A percentile compares a stretch with the other conserved stretches of the same genome.
Evolutionary conservation across 2,329 filamentous ascomycete species (phyloP).

Genomic region (Biscogniauxia mediterranea): DNA sequence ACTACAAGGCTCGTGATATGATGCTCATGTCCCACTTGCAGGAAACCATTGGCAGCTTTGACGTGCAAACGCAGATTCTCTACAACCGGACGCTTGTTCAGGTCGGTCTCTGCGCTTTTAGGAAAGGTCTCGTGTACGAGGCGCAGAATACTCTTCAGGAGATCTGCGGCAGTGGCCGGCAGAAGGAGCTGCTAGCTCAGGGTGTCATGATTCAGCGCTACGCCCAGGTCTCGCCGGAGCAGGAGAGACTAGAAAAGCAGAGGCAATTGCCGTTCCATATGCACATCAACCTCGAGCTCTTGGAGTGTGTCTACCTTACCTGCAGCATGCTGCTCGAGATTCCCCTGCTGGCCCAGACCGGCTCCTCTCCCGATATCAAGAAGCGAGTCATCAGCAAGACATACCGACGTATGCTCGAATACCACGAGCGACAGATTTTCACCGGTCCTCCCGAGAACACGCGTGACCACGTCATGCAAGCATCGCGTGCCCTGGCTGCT

Average conservation of each 20-base stretch:
- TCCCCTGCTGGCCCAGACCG: slow-evolving; percentile 91
- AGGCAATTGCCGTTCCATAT: slow-evolving; percentile 99
- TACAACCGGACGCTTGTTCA: slow-evolving; percentile 98
- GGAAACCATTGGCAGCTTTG: slow-evolving; percentile 94
- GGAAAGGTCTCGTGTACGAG: slow-evolving; percentile 93
- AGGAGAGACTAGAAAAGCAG: slow-evolving; percentile 95
- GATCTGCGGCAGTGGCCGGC: slow-evolving; percentile 93
- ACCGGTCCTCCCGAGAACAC: slow-evolving; percentile 98
- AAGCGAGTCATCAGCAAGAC: slow-evolving; percentile 99
- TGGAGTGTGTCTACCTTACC: slow-evolving; percentile 97
- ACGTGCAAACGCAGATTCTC: slow-evolving; percentile 94
- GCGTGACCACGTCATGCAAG: slow-evolving; percentile 98
- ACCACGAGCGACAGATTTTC: slow-evolving; percentile 99
- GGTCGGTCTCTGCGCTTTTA: slow-evolving; percentile 97
- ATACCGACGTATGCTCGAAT: slow-evolving; percentile 98
- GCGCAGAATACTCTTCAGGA: slow-evolving; percentile 97
- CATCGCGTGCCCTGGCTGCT: slow-evolving; percentile 91
- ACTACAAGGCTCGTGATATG: slow-evolving; percentile 97
- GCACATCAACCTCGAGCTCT: slow-evolving; percentile 98
- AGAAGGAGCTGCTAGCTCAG: slow-evolving; percentile 97
- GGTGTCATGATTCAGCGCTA: slow-evolving; percentile 98
- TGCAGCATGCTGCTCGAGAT: slow-evolving; percentile 99
- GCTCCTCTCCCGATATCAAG: slow-evolving; percentile 93
- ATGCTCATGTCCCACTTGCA: slow-evolving; percentile 99
- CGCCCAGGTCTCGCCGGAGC: slow-evolving; percentile 93